Evolutionary conservation across 352 stramenopile genomes (phyloP).

Genomic region (Globisporangium solare): DNA sequence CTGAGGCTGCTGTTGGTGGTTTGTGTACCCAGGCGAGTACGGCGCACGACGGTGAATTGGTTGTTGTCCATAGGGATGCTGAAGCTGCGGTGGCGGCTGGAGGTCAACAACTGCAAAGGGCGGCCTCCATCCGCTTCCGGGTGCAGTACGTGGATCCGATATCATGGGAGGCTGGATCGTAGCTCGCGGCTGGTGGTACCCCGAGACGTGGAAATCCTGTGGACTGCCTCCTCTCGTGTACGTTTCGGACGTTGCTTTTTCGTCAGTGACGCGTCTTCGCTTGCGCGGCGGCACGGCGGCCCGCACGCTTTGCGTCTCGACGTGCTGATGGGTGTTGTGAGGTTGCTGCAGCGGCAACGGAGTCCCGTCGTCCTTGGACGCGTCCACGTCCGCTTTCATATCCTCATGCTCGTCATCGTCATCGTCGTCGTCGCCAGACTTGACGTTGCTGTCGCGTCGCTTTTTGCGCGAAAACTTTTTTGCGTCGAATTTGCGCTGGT

Average conservation of each 20-base stretch:
- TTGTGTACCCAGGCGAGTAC: neutral
- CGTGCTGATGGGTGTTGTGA: neutral
- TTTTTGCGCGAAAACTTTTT: constrained; percentile 70
- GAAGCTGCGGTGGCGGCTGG: neutral
- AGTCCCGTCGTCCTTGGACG: too few relatives aligned
- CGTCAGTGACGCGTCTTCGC: constrained; percentile 5
- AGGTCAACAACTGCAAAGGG: neutral
- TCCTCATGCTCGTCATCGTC: constrained; percentile 1
- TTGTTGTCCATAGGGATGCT: neutral
- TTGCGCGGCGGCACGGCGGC: constrained; percentile 7
- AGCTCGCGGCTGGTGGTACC: too few relatives aligned
- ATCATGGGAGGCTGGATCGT: too few relatives aligned
- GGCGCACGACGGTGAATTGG: neutral
- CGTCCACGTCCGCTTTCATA: too few relatives aligned
- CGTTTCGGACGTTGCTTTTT: too few relatives aligned
- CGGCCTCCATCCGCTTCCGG: too few relatives aligned
- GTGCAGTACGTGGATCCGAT: too few relatives aligned
- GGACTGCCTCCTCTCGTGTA: too few relatives aligned
- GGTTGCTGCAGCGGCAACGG: too few relatives aligned
- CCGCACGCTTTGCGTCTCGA: neutral
- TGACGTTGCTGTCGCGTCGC: constrained; percentile 19
- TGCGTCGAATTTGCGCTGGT: constrained; percentile 79
- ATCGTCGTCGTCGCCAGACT: constrained; percentile 16
- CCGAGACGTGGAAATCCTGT: too few relatives aligned
- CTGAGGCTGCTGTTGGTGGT: neutral